Percentiles rank a stretch among this genome's conserved stretches.
Conservation (phyloP, 345 rosid species). For the Kandelia obovata region DNA sequence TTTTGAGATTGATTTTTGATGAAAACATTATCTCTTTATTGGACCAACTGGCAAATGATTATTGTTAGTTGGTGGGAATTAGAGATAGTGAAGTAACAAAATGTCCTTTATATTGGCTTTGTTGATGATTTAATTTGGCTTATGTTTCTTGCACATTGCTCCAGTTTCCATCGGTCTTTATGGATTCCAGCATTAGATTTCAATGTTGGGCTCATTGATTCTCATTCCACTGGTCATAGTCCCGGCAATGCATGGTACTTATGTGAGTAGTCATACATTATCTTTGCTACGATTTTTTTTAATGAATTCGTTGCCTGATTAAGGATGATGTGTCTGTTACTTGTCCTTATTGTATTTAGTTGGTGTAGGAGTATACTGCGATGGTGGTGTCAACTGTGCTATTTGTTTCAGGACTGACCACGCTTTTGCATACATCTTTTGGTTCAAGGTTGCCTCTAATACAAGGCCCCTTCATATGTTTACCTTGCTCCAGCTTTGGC, state of each 20-base stretch:
- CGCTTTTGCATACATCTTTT: conserved; percentile 75
- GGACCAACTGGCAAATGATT: conserved; percentile 5
- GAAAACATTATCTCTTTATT: background rate
- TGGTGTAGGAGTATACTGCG: conserved; percentile 78
- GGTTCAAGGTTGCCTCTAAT: conserved; percentile 94
- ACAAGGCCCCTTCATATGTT: conserved; percentile 93
- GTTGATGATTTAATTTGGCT: conserved; percentile 3
- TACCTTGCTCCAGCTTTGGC: conserved; percentile 89
- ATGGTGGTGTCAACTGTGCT: conserved; percentile 83
- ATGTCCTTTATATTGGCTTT: background rate
- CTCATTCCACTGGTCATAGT: conserved; percentile 88
- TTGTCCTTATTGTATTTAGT: conserved; percentile 40
- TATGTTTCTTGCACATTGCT: conserved; percentile 22
- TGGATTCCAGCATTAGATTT: conserved; percentile 92
- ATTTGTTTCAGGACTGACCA: conserved; percentile 82
- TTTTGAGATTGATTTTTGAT: background rate
- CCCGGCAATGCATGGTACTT: conserved; percentile 96
- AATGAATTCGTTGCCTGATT: background rate
- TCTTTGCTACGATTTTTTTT: background rate
- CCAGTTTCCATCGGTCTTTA: conserved; percentile 90
- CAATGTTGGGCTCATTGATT: conserved; percentile 82
- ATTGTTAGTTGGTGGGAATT: background rate
- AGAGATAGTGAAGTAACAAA: background rate
- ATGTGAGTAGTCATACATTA: conserved; percentile 49
- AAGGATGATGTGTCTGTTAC: conserved; percentile 10